A percentile compares a stretch with the other conserved stretches of the same genome.
phyloP scores from a whole-genome alignment of 495 filamentous ascomycete genomes.

The Penicillium robsamsonii region DNA sequence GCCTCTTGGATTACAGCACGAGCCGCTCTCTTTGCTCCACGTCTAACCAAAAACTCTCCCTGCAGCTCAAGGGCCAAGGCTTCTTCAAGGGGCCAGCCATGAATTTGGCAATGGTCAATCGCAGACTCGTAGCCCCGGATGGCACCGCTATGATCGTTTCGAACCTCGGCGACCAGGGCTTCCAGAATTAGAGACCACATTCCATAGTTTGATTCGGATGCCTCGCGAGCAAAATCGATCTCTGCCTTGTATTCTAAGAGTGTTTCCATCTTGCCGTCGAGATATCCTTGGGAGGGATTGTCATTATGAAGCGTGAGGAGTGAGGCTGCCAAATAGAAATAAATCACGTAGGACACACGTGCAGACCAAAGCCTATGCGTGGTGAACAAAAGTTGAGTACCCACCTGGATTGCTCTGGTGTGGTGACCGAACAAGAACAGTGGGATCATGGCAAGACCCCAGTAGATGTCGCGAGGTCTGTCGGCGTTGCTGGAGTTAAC shows the following conservation, averaged over 20 bases:
- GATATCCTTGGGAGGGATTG: conserved; percentile 46
- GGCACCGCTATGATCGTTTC: conserved; percentile 57
- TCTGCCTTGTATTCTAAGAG: conserved; percentile 57
- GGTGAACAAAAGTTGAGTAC: conserved; percentile 57
- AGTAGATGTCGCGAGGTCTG: conserved; percentile 68
- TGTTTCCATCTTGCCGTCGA: conserved; percentile 53
- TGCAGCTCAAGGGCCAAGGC: conserved; percentile 74
- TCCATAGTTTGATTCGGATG: conserved; percentile 76
- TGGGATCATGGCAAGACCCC: conserved; percentile 66
- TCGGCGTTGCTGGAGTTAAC: conserved; percentile 51
- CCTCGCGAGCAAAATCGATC: conserved; percentile 64
- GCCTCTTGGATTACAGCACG: conserved; percentile 69
- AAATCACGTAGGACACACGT: conserved; percentile 60
- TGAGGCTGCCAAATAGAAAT: conserved; percentile 69
- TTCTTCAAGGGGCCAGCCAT: conserved; percentile 77
- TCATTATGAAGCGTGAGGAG: conserved; percentile 62
- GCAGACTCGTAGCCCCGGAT: conserved; percentile 70
- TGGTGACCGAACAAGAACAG: conserved; percentile 77
- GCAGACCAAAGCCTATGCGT: conserved; percentile 68
- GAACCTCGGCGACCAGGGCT: conserved; percentile 67
- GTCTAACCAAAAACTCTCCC: conserved; percentile 68
- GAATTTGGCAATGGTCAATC: conserved; percentile 74
- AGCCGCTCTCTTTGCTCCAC: conserved; percentile 69
- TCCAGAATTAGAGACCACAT: conserved; percentile 74
- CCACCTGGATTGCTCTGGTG: conserved; percentile 64